Conservation (phyloP, 345 rosid species). For the Euphorbia peplus region DNA sequence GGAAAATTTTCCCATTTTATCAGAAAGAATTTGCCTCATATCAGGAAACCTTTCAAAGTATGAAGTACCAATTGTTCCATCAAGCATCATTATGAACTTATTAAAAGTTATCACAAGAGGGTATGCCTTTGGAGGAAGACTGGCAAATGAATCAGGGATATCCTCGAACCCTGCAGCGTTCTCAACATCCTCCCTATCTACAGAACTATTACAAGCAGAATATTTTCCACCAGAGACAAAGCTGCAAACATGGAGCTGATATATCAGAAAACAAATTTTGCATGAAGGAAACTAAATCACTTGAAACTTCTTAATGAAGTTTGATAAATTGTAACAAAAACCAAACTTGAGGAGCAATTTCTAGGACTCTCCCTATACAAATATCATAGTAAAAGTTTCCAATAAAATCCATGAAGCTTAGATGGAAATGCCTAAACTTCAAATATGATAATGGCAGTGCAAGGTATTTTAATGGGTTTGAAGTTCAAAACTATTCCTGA, state of each 20-base stretch:
- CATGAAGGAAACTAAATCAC: no score
- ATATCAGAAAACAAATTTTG: not conserved
- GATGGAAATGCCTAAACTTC: no score
- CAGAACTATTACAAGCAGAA: constrained; percentile 15
- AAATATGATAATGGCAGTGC: no score
- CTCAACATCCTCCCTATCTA: constrained; percentile 32
- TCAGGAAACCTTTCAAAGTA: constrained; percentile 46
- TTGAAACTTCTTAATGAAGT: no score
- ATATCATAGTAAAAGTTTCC: no score
- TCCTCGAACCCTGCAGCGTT: constrained; percentile 35
- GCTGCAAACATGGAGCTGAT: constrained; percentile 24
- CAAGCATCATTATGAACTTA: constrained; percentile 59
- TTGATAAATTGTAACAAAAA: no score
- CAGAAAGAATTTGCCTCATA: constrained; percentile 21
- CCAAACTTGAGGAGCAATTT: no score
- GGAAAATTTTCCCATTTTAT: constrained; percentile 13
- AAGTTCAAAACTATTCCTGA: no score
- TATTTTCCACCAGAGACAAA: constrained; percentile 29
- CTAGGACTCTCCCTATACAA: no score
- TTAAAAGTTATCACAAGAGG: constrained; percentile 54
- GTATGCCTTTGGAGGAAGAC: constrained; percentile 27
- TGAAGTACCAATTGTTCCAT: constrained; percentile 45
- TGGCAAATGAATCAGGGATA: constrained; percentile 43
- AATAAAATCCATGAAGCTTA: no score
- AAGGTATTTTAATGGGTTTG: no score